These are phyloP conservation scores for Coemansia sp. DNA, from an alignment of 192 early-diverging fungal genomes.

Conservation along the genomic window DNA sequence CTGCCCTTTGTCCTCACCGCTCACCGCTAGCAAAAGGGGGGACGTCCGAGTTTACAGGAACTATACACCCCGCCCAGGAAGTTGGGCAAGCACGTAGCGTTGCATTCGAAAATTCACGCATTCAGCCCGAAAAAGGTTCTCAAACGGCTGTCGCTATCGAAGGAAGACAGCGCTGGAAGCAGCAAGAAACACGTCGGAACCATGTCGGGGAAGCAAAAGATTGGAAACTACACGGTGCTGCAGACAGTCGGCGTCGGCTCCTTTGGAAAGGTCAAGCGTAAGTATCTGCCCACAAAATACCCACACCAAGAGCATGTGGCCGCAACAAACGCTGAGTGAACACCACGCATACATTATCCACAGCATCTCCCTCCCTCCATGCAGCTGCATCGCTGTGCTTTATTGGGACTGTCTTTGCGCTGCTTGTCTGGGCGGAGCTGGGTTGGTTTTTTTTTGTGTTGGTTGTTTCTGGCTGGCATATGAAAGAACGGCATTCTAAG, in stretches of 20 bases:
- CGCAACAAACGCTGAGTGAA: not conserved
- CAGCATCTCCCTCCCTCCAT: not conserved
- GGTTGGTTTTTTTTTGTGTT: not conserved
- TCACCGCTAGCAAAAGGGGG: not conserved
- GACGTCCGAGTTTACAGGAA: not conserved
- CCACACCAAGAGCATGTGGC: not conserved
- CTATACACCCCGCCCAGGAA: not conserved
- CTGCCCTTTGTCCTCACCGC: no score
- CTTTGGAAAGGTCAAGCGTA: conserved; percentile 99
- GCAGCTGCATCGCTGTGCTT: not conserved
- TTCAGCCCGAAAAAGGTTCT: conserved; percentile 48
- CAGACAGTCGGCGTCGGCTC: conserved; percentile 96
- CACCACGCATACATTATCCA: not conserved
- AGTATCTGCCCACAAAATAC: conserved; percentile 15
- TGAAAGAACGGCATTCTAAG: not conserved
- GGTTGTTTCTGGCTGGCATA: not conserved
- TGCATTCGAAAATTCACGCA: conserved; percentile 40
- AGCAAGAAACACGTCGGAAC: conserved; percentile 16
- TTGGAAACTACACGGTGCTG: conserved; percentile 92
- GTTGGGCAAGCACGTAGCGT: not conserved
- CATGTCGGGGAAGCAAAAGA: conserved; percentile 55
- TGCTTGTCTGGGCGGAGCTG: not conserved
- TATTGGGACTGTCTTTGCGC: not conserved
- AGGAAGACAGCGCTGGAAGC: conserved; percentile 20
- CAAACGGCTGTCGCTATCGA: conserved; percentile 37